A percentile compares a stretch with the other conserved stretches of the same genome.
phyloP scores from a whole-genome alignment of 2,329 filamentous ascomycete species.

The Scedosporium boydii region DNA sequence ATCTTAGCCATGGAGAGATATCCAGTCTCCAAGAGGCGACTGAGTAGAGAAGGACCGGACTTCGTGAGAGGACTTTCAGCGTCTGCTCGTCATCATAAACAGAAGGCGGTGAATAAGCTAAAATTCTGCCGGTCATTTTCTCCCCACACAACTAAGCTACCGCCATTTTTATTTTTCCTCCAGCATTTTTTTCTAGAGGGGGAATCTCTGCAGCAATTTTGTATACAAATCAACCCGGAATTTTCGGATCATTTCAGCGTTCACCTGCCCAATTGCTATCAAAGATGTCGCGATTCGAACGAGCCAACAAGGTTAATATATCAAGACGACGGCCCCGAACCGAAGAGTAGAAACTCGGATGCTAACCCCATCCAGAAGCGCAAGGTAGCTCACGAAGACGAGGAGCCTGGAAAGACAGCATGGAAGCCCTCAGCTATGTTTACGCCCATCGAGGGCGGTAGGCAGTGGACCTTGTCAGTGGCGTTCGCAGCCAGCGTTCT shows the following conservation, averaged over 20 bases:
- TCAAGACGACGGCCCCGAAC: not conserved
- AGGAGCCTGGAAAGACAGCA: slow-evolving; percentile 38
- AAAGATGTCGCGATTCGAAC: slow-evolving; percentile 23
- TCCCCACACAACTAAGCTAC: slow-evolving; percentile 8
- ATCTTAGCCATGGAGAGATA: too few relatives aligned
- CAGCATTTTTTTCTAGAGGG: not conserved
- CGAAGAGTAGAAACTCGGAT: not conserved
- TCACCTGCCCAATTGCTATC: slow-evolving; percentile 2
- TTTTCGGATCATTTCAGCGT: not conserved
- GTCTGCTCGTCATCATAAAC: too few relatives aligned
- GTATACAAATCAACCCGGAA: not conserved
- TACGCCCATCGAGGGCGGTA: slow-evolving; percentile 48
- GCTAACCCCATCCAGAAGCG: slow-evolving; percentile 31
- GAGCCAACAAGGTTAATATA: slow-evolving; percentile 19
- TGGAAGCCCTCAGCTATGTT: slow-evolving; percentile 60
- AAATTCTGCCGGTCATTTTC: slow-evolving; percentile 16
- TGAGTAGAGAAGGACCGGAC: too few relatives aligned
- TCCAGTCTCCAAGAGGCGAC: too few relatives aligned
- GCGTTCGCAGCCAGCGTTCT: slow-evolving; percentile 73
- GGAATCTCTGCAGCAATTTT: not conserved
- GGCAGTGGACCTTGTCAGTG: slow-evolving; percentile 66
- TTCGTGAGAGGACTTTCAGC: too few relatives aligned
- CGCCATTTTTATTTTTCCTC: slow-evolving; percentile 9
- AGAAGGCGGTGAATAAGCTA: slow-evolving; percentile 15
- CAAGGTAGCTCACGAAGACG: slow-evolving; percentile 27